Conservation (phyloP, 495 filamentous ascomycete genomes). For the Penicillium macrosclerotiorum region DNA sequence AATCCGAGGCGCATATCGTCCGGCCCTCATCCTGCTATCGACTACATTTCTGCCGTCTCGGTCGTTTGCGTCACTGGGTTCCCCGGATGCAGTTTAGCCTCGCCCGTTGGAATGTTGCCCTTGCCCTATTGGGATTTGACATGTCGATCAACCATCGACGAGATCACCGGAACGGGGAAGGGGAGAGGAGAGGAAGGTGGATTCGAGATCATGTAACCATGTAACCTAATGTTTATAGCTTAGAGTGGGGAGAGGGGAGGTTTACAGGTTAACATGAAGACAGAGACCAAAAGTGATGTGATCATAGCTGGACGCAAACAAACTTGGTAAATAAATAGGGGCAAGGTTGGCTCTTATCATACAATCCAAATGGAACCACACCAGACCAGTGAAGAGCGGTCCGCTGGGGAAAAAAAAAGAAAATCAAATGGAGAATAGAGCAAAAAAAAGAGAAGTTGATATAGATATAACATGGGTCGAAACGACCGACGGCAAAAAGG, state of each 20-base stretch:
- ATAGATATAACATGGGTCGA: background rate
- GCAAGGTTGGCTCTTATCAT: slow-evolving; percentile 8
- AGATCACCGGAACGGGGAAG: background rate
- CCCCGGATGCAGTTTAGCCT: slow-evolving; percentile 34
- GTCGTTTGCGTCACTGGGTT: slow-evolving; percentile 34
- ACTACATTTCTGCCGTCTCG: background rate
- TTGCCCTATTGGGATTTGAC: slow-evolving; percentile 26
- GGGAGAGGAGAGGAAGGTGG: background rate
- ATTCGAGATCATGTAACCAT: slow-evolving; percentile 21
- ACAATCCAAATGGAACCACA: slow-evolving; percentile 14
- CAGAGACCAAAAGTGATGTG: background rate
- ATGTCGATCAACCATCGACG: slow-evolving; percentile 17
- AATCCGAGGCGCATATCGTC: background rate
- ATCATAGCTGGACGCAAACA: slow-evolving; percentile 22
- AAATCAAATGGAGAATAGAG: background rate
- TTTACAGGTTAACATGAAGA: slow-evolving; percentile 1
- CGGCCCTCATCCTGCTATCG: background rate
- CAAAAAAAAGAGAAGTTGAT: background rate
- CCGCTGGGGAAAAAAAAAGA: background rate
- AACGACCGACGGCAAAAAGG: background rate
- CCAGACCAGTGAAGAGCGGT: background rate
- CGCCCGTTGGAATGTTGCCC: slow-evolving; percentile 27
- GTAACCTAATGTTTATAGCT: no score
- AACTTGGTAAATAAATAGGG: slow-evolving; percentile 23
- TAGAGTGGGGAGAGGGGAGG: no score